A percentile compares a stretch with the other conserved stretches of the same genome.
These are phyloP conservation scores for Bathelium albidoporum DNA, from an alignment of 495 filamentous ascomycete genomes.

Conservation along the genomic window DNA sequence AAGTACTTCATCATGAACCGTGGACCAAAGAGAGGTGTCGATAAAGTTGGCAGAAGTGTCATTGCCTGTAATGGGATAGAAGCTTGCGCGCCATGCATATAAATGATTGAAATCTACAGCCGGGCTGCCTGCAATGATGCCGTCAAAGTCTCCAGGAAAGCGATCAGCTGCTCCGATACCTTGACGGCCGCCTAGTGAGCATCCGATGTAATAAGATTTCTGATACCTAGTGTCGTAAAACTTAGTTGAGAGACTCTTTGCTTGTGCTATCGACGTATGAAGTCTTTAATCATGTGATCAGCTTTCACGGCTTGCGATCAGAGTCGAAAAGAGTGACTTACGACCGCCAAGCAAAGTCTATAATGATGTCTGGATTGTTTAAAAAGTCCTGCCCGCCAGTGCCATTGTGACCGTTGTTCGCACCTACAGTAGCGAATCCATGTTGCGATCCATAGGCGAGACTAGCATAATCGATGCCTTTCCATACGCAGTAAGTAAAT, in stretches of 20 bases:
- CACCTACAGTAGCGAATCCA: constrained; percentile 47
- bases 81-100: constrained; percentile 44
- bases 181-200: constrained; percentile 47
- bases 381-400: constrained; percentile 42
- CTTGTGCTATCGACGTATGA: constrained; percentile 36
- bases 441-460: constrained; percentile 27
- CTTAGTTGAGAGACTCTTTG: constrained; percentile 36
- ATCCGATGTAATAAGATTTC: constrained; percentile 47
- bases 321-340: not conserved
- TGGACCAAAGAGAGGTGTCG: constrained; percentile 19
- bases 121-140: constrained; percentile 34
- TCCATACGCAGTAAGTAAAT: not conserved
- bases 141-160: constrained; percentile 41
- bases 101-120: constrained; percentile 39
- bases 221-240: constrained; percentile 39
- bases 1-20: constrained; percentile 22
- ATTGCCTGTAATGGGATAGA: constrained; percentile 40
- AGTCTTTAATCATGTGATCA: constrained; percentile 18
- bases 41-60: constrained; percentile 22
- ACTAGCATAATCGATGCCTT: constrained; percentile 21
- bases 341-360: constrained; percentile 40
- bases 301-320: not conserved
- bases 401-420: constrained; percentile 16
- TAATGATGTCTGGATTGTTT: constrained; percentile 40
- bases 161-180: constrained; percentile 43